phyloP scores from a whole-genome alignment of 306 rosid genomes.

The Sphenostylis stenocarpa region DNA sequence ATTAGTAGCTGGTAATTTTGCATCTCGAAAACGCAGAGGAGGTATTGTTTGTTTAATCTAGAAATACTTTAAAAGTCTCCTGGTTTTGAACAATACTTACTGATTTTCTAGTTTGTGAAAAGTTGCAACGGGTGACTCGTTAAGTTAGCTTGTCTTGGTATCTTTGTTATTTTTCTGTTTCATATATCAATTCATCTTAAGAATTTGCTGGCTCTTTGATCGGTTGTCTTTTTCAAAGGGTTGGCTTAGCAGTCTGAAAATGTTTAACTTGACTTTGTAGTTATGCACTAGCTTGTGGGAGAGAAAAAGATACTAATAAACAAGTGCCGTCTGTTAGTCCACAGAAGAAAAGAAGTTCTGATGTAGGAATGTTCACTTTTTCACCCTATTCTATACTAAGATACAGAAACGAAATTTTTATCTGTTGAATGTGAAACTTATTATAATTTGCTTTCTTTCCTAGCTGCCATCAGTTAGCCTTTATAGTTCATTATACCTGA shows the following conservation, averaged over 20 bases:
- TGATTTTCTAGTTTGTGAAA: not conserved
- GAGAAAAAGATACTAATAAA: not conserved
- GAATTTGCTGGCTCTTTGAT: not conserved
- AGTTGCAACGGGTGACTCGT: not conserved
- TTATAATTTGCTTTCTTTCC: not conserved
- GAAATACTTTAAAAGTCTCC: not conserved
- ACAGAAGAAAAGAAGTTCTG: not conserved
- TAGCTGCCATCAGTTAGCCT: not conserved
- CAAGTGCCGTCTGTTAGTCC: not conserved
- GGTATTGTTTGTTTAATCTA: conserved; percentile 28
- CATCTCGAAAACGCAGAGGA: conserved; percentile 55
- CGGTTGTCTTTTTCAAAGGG: not conserved
- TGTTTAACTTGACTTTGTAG: not conserved
- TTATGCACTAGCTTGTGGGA: not conserved
- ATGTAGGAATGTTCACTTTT: not conserved
- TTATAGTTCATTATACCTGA: not conserved
- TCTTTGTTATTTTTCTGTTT: not conserved
- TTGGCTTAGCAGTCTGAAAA: not conserved
- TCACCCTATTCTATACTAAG: not conserved
- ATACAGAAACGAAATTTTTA: not conserved
- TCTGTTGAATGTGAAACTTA: not conserved
- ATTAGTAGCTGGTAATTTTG: conserved; percentile 34
- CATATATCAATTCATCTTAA: not conserved
- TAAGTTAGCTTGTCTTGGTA: not conserved
- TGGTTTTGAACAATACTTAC: not conserved